Conservation (phyloP, 345 rosid species). For the Erodium maritimum region DNA sequence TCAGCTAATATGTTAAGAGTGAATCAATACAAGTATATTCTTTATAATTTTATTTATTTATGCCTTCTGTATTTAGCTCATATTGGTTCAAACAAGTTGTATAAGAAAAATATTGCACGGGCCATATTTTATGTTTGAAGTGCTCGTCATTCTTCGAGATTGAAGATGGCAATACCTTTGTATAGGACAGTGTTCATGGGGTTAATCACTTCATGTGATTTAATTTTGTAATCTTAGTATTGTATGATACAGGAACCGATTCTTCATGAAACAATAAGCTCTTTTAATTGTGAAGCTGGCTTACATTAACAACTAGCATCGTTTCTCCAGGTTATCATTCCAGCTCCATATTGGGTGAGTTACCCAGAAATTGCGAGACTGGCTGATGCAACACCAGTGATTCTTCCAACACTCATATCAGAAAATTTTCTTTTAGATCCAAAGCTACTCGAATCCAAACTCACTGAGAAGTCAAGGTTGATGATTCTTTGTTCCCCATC, state of each 20-base stretch:
- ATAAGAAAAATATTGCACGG: no score
- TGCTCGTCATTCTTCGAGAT: no score
- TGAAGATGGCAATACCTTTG: no score
- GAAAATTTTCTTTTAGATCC: constrained; percentile 83
- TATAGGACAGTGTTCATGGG: no score
- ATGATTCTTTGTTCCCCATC: constrained; percentile 90
- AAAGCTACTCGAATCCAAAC: constrained; percentile 51
- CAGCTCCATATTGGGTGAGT: constrained; percentile 96
- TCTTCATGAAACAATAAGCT: background rate
- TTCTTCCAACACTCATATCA: constrained; percentile 75
- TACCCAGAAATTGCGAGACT: constrained; percentile 93
- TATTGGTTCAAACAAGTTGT: no score
- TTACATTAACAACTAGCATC: background rate
- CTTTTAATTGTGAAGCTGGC: constrained; percentile 2
- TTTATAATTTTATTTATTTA: background rate
- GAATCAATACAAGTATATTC: no score
- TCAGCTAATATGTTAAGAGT: no score
- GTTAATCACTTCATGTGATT: no score
- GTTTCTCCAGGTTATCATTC: constrained; percentile 67
- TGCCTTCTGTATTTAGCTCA: no score
- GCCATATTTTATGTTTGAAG: no score
- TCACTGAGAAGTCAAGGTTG: constrained; percentile 80
- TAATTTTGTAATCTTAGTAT: background rate
- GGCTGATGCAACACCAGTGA: constrained; percentile 89
- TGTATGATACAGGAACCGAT: background rate